Evolutionary conservation across 2,329 filamentous ascomycete genomes (phyloP).

Genomic region (Trichocomaceae sp.): DNA sequence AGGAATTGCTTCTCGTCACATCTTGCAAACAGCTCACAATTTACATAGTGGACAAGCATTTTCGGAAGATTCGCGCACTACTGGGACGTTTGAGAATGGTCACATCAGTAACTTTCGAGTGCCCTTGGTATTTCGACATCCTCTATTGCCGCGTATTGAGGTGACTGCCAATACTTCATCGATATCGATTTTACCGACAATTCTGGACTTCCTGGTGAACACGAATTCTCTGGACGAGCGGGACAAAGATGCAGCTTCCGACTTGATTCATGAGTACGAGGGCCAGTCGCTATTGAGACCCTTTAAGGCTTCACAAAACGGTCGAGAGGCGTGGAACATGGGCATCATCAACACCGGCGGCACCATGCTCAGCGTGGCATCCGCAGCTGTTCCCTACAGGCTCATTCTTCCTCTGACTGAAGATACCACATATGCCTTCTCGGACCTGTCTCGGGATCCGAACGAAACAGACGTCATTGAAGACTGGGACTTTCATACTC

Average conservation of each 20-base stretch:
- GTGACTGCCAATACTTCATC: slow-evolving; percentile 36
- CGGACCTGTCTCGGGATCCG: slow-evolving; percentile 29
- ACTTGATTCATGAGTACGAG: slow-evolving; percentile 41
- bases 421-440: slow-evolving; percentile 48
- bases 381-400: slow-evolving; percentile 67
- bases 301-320: slow-evolving; percentile 28
- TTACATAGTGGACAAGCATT: slow-evolving; percentile 37
- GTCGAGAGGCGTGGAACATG: slow-evolving; percentile 30
- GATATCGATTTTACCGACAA: slow-evolving; percentile 41
- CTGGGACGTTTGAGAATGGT: slow-evolving; percentile 39
- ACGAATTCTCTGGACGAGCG: slow-evolving; percentile 33
- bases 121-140: slow-evolving; percentile 41
- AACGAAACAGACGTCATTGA: slow-evolving; percentile 28
- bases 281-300: slow-evolving; percentile 44
- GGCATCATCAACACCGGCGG: slow-evolving; percentile 32
- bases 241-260: slow-evolving; percentile 29
- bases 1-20: background rate
- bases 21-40: background rate
- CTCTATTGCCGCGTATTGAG: slow-evolving; percentile 37
- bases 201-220: slow-evolving; percentile 40
- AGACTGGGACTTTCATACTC: slow-evolving; percentile 25
- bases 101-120: slow-evolving; percentile 42
- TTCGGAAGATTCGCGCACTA: slow-evolving; percentile 32
- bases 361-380: slow-evolving; percentile 57
- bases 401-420: slow-evolving; percentile 70